Evolutionary conservation across 2,329 filamentous ascomycete genomes (phyloP).

Genomic region (Penicillium freii): DNA sequence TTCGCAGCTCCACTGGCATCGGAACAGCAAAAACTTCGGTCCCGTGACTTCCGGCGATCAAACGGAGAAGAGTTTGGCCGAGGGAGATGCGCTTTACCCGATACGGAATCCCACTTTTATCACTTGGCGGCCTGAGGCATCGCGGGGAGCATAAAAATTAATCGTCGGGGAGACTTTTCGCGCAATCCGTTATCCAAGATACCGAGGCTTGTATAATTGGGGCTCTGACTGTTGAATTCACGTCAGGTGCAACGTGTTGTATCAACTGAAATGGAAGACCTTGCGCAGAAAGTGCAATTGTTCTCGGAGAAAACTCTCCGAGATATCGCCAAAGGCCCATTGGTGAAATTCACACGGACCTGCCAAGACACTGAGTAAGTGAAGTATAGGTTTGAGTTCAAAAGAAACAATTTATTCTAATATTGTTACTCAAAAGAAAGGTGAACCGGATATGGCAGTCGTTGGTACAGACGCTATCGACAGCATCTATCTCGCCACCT

Average conservation of each 20-base stretch:
- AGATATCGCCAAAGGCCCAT: constrained; percentile 36
- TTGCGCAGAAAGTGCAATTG: constrained; percentile 36
- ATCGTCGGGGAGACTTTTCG: constrained; percentile 9
- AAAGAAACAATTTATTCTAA: constrained; percentile 3
- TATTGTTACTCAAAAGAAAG: constrained; percentile 24
- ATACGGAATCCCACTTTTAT: constrained; percentile 26
- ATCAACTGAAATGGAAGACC: constrained; percentile 30
- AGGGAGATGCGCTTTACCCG: constrained; percentile 15
- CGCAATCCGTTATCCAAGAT: constrained; percentile 1
- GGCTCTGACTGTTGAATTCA: constrained; percentile 23
- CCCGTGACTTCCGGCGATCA: constrained; percentile 31
- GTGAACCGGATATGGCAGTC: constrained; percentile 39
- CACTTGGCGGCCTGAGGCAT: constrained; percentile 18
- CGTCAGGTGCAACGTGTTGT: constrained; percentile 12
- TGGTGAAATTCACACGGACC: constrained; percentile 34
- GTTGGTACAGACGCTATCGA: constrained; percentile 43
- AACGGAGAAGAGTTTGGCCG: constrained; percentile 27
- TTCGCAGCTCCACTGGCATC: constrained; percentile 27
- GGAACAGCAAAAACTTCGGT: constrained; percentile 42
- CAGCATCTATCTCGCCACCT: constrained; percentile 36
- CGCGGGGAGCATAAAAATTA: constrained; percentile 28
- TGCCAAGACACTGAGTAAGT: constrained; percentile 37
- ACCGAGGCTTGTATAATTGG: constrained; percentile 16
- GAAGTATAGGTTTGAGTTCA: background rate
- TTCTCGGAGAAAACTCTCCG: constrained; percentile 35